Percentiles rank a stretch among this genome's conserved stretches.
Conservation (phyloP, 208 protist genomes). For the Crithidia acanthocephali region DNA sequence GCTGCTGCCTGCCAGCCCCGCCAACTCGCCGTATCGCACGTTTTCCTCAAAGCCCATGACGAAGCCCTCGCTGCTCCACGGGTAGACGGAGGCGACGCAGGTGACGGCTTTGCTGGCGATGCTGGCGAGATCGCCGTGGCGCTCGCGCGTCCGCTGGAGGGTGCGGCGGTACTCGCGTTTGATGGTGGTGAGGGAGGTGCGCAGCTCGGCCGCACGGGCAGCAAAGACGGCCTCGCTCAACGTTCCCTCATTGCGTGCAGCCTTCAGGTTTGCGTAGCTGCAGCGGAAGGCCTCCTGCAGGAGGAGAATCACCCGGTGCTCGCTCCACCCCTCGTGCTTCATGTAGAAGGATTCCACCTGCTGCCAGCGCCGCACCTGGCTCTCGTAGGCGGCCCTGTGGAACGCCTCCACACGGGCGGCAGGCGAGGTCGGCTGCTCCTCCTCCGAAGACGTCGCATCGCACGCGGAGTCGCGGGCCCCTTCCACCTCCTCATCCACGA, state of each 20-base stretch:
- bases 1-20: not conserved
- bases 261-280: constrained; percentile 21
- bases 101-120: constrained; percentile 50
- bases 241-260: not conserved
- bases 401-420: constrained; percentile 8
- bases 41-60: constrained; percentile 48
- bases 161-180: constrained; percentile 56
- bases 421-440: not conserved
- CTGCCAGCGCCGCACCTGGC: constrained; percentile 35
- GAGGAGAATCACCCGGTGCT: constrained; percentile 50
- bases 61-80: constrained; percentile 53
- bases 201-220: constrained; percentile 12
- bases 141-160: constrained; percentile 33
- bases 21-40: constrained; percentile 25
- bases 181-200: constrained; percentile 18
- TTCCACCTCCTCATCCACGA: constrained; percentile 32
- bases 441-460: not conserved
- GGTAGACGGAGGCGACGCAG: constrained; percentile 49
- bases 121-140: constrained; percentile 23
- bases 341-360: constrained; percentile 43
- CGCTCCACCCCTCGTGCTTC: constrained; percentile 33
- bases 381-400: constrained; percentile 28
- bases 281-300: constrained; percentile 50
- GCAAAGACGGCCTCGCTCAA: constrained; percentile 13
- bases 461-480: not conserved